Conservation (phyloP, 352 stramenopile species). For the Phytopythium chamaehyphon region DNA sequence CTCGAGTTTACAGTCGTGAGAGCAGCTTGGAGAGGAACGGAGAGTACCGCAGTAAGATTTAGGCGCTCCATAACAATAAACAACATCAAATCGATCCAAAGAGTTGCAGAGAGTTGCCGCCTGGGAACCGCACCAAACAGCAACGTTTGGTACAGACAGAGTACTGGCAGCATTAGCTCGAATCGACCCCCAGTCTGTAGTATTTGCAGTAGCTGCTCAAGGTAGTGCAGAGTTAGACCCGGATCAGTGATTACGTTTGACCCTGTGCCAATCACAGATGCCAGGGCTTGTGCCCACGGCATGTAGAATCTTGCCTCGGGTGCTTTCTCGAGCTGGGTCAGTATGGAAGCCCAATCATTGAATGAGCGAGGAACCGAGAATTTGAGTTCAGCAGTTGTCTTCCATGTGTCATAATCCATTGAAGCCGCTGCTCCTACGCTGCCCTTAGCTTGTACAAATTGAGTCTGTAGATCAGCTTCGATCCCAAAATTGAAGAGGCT, state of each 20-base stretch:
- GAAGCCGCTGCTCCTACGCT: constrained; percentile 5
- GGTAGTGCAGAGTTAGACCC: constrained; percentile 34
- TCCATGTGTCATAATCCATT: constrained; percentile 63
- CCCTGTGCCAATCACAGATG: constrained; percentile 8
- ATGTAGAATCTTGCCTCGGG: constrained; percentile 43
- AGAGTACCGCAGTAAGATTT: constrained; percentile 28
- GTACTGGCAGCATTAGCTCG: constrained; percentile 27
- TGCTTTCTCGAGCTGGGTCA: constrained; percentile 34
- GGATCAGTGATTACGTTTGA: constrained; percentile 37
- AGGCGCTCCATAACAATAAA: constrained; percentile 44
- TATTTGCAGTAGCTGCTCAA: constrained; percentile 44
- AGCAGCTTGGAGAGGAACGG: constrained; percentile 45
- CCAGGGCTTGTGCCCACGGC: constrained; percentile 34
- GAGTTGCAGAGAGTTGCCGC: constrained; percentile 24
- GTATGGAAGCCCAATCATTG: constrained; percentile 48
- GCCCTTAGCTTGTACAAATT: constrained; percentile 22
- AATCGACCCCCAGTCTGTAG: constrained; percentile 25
- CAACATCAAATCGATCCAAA: constrained; percentile 55
- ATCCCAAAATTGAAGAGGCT: constrained; percentile 39
- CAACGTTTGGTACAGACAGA: constrained; percentile 54
- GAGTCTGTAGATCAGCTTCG: constrained; percentile 30
- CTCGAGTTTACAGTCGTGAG: constrained; percentile 44
- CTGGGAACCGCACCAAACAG: constrained; percentile 35
- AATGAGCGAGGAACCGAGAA: constrained; percentile 16
- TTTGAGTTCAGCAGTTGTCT: constrained; percentile 22